Evolutionary conservation across 345 rosid species (phyloP), one percentile per base, ranked within the genome.

Genomic region (Cardamine chenopodiifolia): DNA sequence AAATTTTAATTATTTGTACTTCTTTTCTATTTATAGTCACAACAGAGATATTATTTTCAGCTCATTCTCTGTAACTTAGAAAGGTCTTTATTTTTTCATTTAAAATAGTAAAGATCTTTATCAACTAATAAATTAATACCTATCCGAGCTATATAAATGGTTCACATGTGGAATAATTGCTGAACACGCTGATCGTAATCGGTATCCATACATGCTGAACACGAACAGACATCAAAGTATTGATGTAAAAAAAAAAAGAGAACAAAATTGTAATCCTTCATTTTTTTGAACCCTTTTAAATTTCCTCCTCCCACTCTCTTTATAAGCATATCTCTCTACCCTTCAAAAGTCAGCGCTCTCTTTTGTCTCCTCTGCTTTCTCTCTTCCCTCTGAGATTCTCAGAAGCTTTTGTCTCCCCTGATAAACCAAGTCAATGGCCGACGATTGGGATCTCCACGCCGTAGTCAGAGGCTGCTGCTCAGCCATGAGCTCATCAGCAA

Each of bases 361-460:
- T 79, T 83, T 81, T 79, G 84, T 80, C 74, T 75, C 72, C 85
- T 67, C 84, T 49, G 58, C 75, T 74, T 68, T 75, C 66, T 73
- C 78, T 70, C 57, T 66, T 72, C 58, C 57, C 23, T 44, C 77
- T 76, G 70, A 81, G 78, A 75, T 82, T 83, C 81, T 45, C 49
- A n/a, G 79, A 58, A 69, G 74, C 78, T 61, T 70, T 59, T 82
- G 54, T 79, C 82, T 66, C 58, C 39, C 4, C 56, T 40, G 25
- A 60, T 66, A 23, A 23, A 49, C 62, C 35, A 75, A 54, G 10
- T 35, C 31, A 57, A 56, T 92, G 94, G 96, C 85, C 69, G 96
- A 80, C 62, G 97, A 92, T 74, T 94, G 98, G 98, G 97, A 94
- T 87, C 93, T 94, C 71, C 87, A 86, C 65, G 98, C 98, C 59